Base-by-base conservation (phyloP, 225 moss, liverwort and hornwort species). In the Neckera pumila region DNA sequence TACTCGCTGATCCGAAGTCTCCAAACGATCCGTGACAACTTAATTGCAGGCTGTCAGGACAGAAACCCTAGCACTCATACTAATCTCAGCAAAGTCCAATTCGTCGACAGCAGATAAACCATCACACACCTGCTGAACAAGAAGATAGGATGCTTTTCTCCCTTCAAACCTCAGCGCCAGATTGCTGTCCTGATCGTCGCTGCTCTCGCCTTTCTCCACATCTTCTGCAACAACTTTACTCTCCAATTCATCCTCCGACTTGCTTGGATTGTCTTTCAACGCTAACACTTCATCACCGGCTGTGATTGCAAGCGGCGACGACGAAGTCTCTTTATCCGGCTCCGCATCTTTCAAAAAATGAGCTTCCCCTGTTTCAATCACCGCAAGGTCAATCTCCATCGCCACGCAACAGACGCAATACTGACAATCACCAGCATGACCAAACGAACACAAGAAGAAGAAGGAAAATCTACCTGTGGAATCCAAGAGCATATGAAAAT, bases 401-500 rank as follows among this genome's bases (percentile, higher is more conserved):
- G 43, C 45, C 47, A 75, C 51, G 85, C 87, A 73, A 86, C 66
- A 58, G 51, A 84, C 36, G 43, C 73, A 76, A 89, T 8, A 70
- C 36, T 81, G 9, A 22, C 51, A 81, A 84, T 76, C 70, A 62
- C 80, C 45, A 54, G 56, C 62, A 83, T 31, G 73, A 62, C 67
- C 49, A 30, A 60, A 86, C 56, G 33, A 70, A 43, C 59, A 79
- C 59, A 23, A 21, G 42, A 20, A 87, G 42, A 20, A 87, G 54
- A 51, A 84, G 79, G 54, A 84, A 53, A 76, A 86, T 59, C 87
- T 85, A 92, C 95, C 95, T 88, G 93, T 94, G 81, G 96, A 86
- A 91, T 99, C 98, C 95, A 99, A 85, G 89, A 91, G 90, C 98
- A 99, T 99, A 88, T 99, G 96, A 61, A 99, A 99, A 90, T 90